These are phyloP conservation scores for Fusarium pseudonygamai DNA, from an alignment of 2,329 filamentous ascomycete species.

Conservation along the genomic window DNA sequence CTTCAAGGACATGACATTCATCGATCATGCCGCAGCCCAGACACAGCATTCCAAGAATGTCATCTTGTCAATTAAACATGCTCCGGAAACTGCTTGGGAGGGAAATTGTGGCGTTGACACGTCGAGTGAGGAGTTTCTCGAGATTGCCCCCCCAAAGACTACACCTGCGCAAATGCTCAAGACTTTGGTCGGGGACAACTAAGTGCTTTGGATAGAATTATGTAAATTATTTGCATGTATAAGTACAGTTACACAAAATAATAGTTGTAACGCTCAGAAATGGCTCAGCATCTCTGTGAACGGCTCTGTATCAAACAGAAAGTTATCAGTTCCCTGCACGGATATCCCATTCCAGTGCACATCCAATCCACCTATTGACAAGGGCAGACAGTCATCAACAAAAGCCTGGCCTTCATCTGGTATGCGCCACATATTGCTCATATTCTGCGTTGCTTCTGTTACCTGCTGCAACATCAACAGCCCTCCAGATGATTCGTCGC, in stretches of 20 bases:
- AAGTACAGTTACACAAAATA: fast-evolving
- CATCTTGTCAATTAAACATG: neutral
- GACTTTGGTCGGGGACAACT: neutral
- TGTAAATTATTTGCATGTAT: fast-evolving
- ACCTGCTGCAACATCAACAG: neutral
- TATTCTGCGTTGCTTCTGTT: neutral
- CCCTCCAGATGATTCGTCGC: neutral
- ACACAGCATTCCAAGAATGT: neutral
- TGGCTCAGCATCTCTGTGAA: neutral
- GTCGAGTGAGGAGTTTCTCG: neutral
- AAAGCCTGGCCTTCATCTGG: neutral
- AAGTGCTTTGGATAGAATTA: fast-evolving
- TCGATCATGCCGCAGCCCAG: neutral
- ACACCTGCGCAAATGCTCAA: neutral
- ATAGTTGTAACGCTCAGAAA: neutral
- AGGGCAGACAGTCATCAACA: neutral
- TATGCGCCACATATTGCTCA: neutral
- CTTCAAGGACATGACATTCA: neutral
- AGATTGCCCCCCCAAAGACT: neutral
- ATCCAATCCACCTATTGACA: neutral
- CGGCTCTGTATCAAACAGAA: constrained; percentile 6
- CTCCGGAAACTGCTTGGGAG: neutral
- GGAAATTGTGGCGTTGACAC: neutral
- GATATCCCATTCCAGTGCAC: neutral
- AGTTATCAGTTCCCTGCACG: neutral